Base-by-base conservation (phyloP, 2,329 filamentous ascomycete genomes). In the Akanthomyces muscarius region DNA sequence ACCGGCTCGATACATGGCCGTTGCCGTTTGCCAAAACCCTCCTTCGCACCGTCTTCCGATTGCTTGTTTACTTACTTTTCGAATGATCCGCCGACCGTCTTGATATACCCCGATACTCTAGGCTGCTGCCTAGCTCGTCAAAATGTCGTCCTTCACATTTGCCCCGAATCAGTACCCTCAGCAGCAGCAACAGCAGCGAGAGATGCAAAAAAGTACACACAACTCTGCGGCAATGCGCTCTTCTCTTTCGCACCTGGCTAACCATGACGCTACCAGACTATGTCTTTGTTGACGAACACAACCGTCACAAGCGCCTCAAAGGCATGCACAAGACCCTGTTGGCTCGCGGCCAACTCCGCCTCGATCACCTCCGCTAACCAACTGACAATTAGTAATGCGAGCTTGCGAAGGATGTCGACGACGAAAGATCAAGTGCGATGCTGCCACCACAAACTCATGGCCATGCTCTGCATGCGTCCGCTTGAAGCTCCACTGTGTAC, bases 261-360 rank as follows among this genome's bases (percentile, higher is more conserved):
- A 79, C 69, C 38, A 55, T 63, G 62, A 67, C 69, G 63, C 68
- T 62, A 66, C 61, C 72, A 96, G 93, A 97, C 76, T 98, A 97
- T 90, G 95, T 98, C 71, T 98, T 98, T 73, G 95, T 98, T 63
- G 94, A 98, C 76, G 94, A 98, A 76, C 95, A 98, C 77, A 98
- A 98, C 80, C 89, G 95, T 67, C 95, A 98, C 78, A 98, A 98
- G 78, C 87, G 94, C 70, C 81, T 98, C 66, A 98, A 98, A 83
- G 92, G 92, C 95, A 85, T 69, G 76, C 38, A 48, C 28, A 4
- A n/a, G 11, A 21, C 28, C 13, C 11, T 21, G 36, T 30, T 47
- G 16, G 10, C 36, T 42, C 33, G n/a, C 42, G 21, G 47, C 60
- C 60, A 38, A 28, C 42, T 47, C 30, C 42, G 28, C 59, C 5